Evolutionary conservation across 345 rosid species (phyloP), one percentile per base, ranked within the genome.

Genomic region (Cardamine occulta): DNA sequence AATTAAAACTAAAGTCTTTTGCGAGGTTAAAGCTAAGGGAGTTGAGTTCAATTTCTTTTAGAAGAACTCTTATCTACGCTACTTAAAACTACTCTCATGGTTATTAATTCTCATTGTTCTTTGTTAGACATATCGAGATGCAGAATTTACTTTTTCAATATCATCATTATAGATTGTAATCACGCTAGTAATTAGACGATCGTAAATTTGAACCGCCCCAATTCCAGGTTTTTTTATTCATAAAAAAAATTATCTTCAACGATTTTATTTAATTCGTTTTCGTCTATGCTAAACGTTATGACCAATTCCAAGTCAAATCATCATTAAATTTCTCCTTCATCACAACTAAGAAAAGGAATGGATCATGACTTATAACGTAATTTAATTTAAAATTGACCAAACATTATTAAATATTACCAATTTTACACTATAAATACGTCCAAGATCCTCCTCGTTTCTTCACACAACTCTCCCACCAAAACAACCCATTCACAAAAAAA

Each of bases 331-430:
- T 52, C 15, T 19, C 28, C 51, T 70, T 62, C 53, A 45, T 63
- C 75, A 61, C 39, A 53, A 34, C 24, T 45, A 68, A 68, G 74
- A 76, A 76, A 62, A 42, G 40, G 75, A 76, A 76, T 70, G 75
- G 21, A 24, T 69, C 70, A 76, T 24, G 51, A 54, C 80, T 53
- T 62, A 34, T 32, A 74, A 18, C 26, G 15, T 39, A 7, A n/a
- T n/a, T n/a, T n/a, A n/a, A n/a, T 3, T 26, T 26, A 17, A 13
- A 13, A 18, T 74, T 74, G 42, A 58, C 68, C 37, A 42, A 75
- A 59, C 21, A 42, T 26, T 37, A 61, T 39, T 39, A 55, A 31
- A 21, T 39, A 60, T 19, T 17, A 1, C 62, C 31, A 28, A 15
- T 12, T 32, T 35, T 56, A 34, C 71, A 61, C 72, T 64, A 77